Base-by-base conservation (phyloP, 1,284 basidiomycete genomes). In the Prillingera fragicola region DNA sequence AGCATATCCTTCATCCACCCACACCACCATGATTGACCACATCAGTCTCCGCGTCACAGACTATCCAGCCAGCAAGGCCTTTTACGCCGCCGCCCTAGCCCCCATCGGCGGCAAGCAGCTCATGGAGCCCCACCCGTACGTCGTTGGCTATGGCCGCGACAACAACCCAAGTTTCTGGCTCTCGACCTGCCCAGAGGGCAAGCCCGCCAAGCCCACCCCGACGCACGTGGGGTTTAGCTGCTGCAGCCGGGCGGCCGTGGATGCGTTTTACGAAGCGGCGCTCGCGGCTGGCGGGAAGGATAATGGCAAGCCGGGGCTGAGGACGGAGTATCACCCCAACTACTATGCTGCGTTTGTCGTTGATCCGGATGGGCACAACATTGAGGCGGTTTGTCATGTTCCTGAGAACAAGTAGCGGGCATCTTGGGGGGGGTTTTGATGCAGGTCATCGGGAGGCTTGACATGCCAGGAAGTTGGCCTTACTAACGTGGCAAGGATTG, bases 11-110 rank as follows among this genome's bases (percentile, higher is more conserved):
- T n/a, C n/a, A n/a, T 13, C 17, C 35, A 38, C 14, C n/a, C 29
- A 31, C 27, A n/a, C n/a, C n/a, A n/a, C n/a, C n/a, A 42, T 52
- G 40, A 17, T 52, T 27, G 50, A 52, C 50, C 50, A 52, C 50
- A 14, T 48, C 31, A 28, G 33, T 19, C 15, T 52, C 34, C 4
- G 5, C 14, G 43, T 43, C 24, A n/a, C 37, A n/a, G 39, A 48
- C 50, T 49, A 48, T 28, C 22, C 19, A 22, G 14, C 13, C 29
- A n/a, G 36, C 33, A 49, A 48, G 46, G 34, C 21, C 12, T 52
- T 52, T 41, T 52, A 52, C 46, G 15, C 24, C 4, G 13, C 27
- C 8, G 37, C 27, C 13, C 34, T 52, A n/a, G 38, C 18, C 8
- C 8, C 50, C 22, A 23, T 52, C 31, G 41, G 41, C 27, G 37